Conservation (phyloP, 192 early-diverging fungal species). For the Dissophora globulifera region DNA sequence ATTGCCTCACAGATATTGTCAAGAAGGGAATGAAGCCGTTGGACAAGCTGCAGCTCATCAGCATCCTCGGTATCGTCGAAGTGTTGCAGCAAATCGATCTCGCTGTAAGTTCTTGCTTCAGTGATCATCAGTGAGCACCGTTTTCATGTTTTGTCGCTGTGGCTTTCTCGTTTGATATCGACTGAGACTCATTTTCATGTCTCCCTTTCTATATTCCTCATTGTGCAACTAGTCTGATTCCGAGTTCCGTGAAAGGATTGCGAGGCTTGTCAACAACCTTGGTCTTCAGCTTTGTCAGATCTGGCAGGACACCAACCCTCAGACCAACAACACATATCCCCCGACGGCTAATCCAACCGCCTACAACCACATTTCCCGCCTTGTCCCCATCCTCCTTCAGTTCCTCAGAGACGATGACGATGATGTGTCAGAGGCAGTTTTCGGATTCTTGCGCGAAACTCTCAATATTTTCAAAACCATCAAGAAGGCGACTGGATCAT, state of each 20-base stretch:
- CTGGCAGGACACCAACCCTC: conserved; percentile 62
- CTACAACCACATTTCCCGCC: conserved; percentile 73
- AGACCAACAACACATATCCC: conserved; percentile 34
- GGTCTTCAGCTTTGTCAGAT: conserved; percentile 79
- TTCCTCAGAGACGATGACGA: conserved; percentile 86
- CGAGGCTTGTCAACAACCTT: conserved; percentile 75
- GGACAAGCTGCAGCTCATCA: conserved; percentile 90
- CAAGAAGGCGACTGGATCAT: conserved; percentile 57
- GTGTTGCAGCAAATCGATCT: conserved; percentile 42
- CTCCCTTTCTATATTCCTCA: too few relatives aligned
- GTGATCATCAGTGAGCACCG: too few relatives aligned
- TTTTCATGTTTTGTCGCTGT: too few relatives aligned
- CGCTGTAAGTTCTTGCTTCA: conserved; percentile 15
- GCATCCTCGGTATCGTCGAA: conserved; percentile 58
- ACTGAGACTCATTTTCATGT: too few relatives aligned
- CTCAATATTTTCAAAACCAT: conserved; percentile 71
- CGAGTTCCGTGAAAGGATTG: conserved; percentile 76
- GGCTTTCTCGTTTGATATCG: too few relatives aligned
- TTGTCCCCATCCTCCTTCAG: conserved; percentile 82
- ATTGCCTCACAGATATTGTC: conserved; percentile 87
- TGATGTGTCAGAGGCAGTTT: conserved; percentile 81
- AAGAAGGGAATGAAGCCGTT: conserved; percentile 91
- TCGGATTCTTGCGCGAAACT: conserved; percentile 79
- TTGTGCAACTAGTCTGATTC: conserved; percentile 54
- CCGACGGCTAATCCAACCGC: conserved; percentile 61